phyloP scores from a whole-genome alignment of 495 filamentous ascomycete species.

The Penicillium egyptiacum region DNA sequence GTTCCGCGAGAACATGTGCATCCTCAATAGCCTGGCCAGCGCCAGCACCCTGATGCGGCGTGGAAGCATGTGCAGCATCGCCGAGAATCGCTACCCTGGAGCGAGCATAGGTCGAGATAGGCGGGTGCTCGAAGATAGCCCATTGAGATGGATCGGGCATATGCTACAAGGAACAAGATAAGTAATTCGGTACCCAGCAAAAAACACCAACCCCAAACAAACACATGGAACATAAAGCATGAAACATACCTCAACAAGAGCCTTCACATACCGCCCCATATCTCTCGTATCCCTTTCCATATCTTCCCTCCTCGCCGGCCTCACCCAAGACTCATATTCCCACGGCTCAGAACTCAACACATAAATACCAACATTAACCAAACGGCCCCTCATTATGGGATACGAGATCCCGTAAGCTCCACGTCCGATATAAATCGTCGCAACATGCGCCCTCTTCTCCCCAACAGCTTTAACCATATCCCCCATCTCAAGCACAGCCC shows the following conservation, averaged over 20 bases:
- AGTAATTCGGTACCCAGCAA: background rate
- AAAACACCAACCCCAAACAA: background rate
- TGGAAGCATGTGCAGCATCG: conserved; percentile 69
- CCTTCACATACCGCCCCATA: conserved; percentile 52
- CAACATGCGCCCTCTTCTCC: conserved; percentile 50
- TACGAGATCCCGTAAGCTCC: conserved; percentile 63
- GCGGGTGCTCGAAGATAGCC: conserved; percentile 63
- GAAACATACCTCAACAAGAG: conserved; percentile 42
- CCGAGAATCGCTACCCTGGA: conserved; percentile 60
- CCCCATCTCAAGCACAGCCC: conserved; percentile 61
- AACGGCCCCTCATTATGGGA: conserved; percentile 62
- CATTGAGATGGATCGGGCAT: conserved; percentile 55
- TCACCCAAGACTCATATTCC: conserved; percentile 58
- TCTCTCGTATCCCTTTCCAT: conserved; percentile 54
- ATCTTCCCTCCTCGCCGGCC: conserved; percentile 53
- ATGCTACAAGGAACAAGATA: conserved; percentile 14
- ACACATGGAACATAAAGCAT: background rate
- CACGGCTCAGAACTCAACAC: conserved; percentile 41
- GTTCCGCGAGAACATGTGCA: conserved; percentile 56
- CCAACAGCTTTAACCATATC: conserved; percentile 54
- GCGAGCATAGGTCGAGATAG: conserved; percentile 53
- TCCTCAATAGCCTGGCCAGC: conserved; percentile 71
- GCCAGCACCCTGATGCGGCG: conserved; percentile 69
- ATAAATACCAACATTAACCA: conserved; percentile 60
- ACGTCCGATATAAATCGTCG: conserved; percentile 57